A percentile compares a stretch with the other conserved stretches of the same genome.
Evolutionary conservation across 2,329 filamentous ascomycete genomes (phyloP).

Genomic region (Sclerotinia nivalis): DNA sequence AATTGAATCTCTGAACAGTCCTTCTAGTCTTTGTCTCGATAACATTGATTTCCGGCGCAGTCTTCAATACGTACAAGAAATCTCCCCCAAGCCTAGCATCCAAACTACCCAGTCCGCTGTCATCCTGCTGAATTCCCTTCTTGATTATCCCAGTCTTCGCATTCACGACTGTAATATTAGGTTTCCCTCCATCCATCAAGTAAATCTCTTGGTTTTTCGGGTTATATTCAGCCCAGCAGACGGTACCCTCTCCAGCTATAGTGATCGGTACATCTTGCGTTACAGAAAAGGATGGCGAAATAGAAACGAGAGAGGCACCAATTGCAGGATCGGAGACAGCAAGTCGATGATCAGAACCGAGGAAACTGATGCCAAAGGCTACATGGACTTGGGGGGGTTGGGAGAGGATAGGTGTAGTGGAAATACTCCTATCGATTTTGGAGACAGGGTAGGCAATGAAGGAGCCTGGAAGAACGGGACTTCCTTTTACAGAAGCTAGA

Average conservation of each 20-base stretch:
- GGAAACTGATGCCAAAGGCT: constrained; percentile 28
- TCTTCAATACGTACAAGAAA: constrained; percentile 28
- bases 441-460: constrained; percentile 27
- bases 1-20: constrained; percentile 27
- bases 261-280: constrained; percentile 15
- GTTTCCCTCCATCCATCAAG: constrained; percentile 23
- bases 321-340: constrained; percentile 27
- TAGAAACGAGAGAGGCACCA: constrained; percentile 26
- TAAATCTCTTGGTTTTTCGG: constrained; percentile 23
- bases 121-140: constrained; percentile 2
- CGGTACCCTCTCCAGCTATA: constrained; percentile 24
- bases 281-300: constrained; percentile 18
- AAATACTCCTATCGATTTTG: constrained; percentile 13
- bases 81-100: constrained; percentile 25
- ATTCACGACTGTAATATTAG: constrained; percentile 27
- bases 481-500: constrained; percentile 60
- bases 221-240: constrained; percentile 30
- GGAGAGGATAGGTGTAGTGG: constrained; percentile 23
- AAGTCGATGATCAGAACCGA: constrained; percentile 24
- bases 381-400: constrained; percentile 22
- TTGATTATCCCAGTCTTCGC: constrained; percentile 24
- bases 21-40: constrained; percentile 5
- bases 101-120: constrained; percentile 20
- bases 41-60: constrained; percentile 19
- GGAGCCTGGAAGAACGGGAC: constrained; percentile 43